Percentiles rank a stretch among this genome's conserved stretches.
Conservation (phyloP, 352 stramenopile species). For the Discostella stelligera region DNA sequence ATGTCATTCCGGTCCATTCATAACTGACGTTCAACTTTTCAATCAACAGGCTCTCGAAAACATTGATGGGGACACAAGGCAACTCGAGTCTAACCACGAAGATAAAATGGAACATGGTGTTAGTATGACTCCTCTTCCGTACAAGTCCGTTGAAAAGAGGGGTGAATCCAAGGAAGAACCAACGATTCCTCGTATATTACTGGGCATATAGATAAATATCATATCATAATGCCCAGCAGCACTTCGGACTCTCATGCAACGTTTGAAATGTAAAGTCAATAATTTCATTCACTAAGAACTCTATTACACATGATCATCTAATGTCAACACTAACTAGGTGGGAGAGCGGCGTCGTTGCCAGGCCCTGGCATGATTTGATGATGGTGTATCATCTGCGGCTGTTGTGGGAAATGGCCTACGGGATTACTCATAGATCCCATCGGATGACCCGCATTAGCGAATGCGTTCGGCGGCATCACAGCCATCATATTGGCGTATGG, state of each 20-base stretch:
- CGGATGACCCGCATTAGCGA: neutral
- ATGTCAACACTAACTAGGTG: neutral
- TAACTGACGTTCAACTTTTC: slow-evolving; percentile 5
- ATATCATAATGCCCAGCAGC: neutral
- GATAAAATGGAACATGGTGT: neutral
- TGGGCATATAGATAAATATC: neutral
- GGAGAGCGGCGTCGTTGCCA: neutral
- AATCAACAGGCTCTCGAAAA: neutral
- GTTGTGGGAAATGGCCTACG: neutral
- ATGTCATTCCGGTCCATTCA: slow-evolving; percentile 19
- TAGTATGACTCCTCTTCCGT: slow-evolving; percentile 13
- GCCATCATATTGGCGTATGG: slow-evolving; percentile 4
- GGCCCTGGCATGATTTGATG: neutral
- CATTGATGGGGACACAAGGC: neutral
- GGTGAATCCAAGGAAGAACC: neutral
- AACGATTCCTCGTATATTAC: neutral
- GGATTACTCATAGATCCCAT: neutral
- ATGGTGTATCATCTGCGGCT: neutral
- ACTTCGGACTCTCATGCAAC: too few species aligned
- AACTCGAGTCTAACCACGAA: neutral
- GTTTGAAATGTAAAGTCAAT: too few species aligned
- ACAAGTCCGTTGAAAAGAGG: neutral
- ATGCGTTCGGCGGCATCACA: neutral
- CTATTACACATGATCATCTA: too few species aligned
- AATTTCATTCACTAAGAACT: too few species aligned